Base-by-base conservation (phyloP, 73 alveolate species). In the Paramecium tetraurelia region DNA sequence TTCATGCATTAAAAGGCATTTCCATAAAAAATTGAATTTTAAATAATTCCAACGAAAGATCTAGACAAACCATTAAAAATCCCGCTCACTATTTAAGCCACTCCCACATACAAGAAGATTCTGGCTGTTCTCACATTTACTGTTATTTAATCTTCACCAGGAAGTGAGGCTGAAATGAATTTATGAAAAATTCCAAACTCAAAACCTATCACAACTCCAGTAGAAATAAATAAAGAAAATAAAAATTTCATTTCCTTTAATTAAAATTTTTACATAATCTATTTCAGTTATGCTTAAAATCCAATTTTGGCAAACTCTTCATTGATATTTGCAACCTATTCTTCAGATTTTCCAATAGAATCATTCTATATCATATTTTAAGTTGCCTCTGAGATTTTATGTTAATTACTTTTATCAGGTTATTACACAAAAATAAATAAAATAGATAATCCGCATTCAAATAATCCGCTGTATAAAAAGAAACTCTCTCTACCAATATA, bases 151-250 rank as follows among this genome's bases (percentile, higher is more conserved):
- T 31, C 46, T 21, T 68, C 84, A 1, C 27, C 46, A 31, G 84
- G 84, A 20, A 68, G 12, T 3, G 84, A 68, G 22, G 40, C 48
- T 24, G 84, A 68, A 24, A 68, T 68, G 46, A 68, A 68, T 68
- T 68, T 14, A 24, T 68, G 84, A 24, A 68, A 68, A 12, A 68
- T 68, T 68, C 84, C 84, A 68, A 68, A 68, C 29, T 68, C 84
- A 68, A 68, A 68, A 31, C 84, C 84, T 21, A 68, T 68, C 7
- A 68, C 84, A 4, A 27, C 20, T 12, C 84, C 84, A 31, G 84
- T 68, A 12, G 84, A 68, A 11, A 68, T 68, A 68, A 68, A 68
- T 22, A 68, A 24, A 31, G 84, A 33, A 31, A 68, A 68, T 68
- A 68, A 68, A 31, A 31, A 68, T 68, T 33, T 68, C 84, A 68